Evolutionary conservation across 1,284 basidiomycete genomes (phyloP).

Genomic region (Ustilago tritici): DNA sequence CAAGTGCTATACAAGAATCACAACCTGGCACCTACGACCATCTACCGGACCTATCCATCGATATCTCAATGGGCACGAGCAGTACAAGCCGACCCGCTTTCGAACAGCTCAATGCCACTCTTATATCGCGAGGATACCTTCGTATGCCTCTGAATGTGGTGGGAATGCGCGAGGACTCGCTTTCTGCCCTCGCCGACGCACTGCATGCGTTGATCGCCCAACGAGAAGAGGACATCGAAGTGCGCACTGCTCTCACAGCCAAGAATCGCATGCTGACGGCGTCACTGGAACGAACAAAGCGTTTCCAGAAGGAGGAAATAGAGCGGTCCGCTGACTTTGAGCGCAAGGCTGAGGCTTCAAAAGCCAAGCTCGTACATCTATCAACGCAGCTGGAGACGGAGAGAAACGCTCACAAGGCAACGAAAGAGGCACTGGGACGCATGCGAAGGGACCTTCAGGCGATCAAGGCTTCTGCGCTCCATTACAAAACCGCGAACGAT

Average conservation of each 20-base stretch:
- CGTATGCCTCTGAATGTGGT: constrained; percentile 38
- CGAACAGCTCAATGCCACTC: constrained; percentile 54
- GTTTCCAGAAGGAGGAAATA: constrained; percentile 45
- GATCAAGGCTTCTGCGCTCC: constrained; percentile 49
- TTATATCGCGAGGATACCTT: constrained; percentile 55
- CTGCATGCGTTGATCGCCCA: constrained; percentile 57
- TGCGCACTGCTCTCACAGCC: constrained; percentile 53
- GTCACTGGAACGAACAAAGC: constrained; percentile 44
- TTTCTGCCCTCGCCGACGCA: constrained; percentile 43
- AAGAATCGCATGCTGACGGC: constrained; percentile 44
- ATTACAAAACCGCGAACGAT: constrained; percentile 50
- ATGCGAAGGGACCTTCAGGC: constrained; percentile 45
- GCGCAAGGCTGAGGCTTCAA: constrained; percentile 48
- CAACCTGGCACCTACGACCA: constrained; percentile 31
- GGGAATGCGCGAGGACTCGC: constrained; percentile 26
- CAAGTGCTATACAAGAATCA: background rate
- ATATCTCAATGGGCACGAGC: constrained; percentile 27
- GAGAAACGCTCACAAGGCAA: constrained; percentile 42
- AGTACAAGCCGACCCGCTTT: constrained; percentile 40
- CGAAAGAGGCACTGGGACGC: constrained; percentile 51
- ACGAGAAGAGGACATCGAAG: constrained; percentile 55
- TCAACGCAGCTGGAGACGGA: constrained; percentile 34
- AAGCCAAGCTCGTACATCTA: constrained; percentile 35
- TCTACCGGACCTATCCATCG: constrained; percentile 38
- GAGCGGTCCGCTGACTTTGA: constrained; percentile 47